Evolutionary conservation across 2,329 filamentous ascomycete species (phyloP).

Genomic region (Akanthomyces uredinophilus): DNA sequence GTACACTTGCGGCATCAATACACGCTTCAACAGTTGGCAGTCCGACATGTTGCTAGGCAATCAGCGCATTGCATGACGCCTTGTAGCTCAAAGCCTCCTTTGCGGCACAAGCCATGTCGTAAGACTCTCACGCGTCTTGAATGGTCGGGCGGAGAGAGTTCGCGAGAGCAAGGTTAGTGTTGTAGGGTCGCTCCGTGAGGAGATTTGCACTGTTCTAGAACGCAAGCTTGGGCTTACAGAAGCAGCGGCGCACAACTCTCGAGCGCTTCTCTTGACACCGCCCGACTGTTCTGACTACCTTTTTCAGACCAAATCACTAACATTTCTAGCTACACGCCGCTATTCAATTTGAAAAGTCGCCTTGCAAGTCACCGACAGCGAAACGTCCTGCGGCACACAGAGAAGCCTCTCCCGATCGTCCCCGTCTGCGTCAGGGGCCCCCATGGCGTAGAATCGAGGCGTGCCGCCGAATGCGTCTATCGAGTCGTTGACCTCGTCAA

Average conservation of each 20-base stretch:
- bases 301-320: too few species aligned
- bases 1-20: background rate
- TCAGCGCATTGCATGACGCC: background rate
- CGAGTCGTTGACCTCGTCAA: background rate
- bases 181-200: background rate
- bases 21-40: background rate
- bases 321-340: background rate
- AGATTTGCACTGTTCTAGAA: too few species aligned
- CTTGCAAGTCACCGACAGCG: background rate
- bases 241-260: too few species aligned
- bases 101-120: constrained; percentile 16
- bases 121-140: constrained; percentile 1
- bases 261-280: too few species aligned
- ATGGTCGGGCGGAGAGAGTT: background rate
- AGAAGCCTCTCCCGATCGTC: background rate
- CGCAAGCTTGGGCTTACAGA: too few species aligned
- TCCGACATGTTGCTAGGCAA: background rate
- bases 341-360: constrained; percentile 4
- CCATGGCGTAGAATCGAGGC: too few species aligned
- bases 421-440: background rate
- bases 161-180: background rate
- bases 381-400: constrained; percentile 1
- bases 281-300: too few species aligned
- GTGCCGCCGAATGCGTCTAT: background rate
- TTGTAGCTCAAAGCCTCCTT: background rate